phyloP scores from a whole-genome alignment of 192 early-diverging fungal species.

The Rhizophagus clarus region DNA sequence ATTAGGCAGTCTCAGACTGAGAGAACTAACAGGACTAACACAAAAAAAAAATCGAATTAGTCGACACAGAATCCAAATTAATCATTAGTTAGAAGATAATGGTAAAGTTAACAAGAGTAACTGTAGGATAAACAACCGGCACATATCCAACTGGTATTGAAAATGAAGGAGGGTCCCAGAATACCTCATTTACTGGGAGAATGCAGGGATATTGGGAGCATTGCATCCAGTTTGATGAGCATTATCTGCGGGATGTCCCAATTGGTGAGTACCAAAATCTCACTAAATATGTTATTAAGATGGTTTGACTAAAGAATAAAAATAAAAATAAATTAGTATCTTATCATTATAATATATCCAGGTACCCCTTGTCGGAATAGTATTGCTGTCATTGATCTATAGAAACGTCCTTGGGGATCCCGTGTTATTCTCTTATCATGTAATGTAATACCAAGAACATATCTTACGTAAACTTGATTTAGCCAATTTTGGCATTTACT shows the following conservation, averaged over 20 bases:
- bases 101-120: constrained; percentile 23
- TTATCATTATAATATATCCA: no score
- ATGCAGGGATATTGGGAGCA: constrained; percentile 9
- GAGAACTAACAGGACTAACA: no score
- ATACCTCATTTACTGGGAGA: background rate
- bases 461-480: background rate
- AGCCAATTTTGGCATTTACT: no score
- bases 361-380: background rate
- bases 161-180: background rate
- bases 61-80: no score
- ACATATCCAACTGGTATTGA: background rate
- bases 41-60: no score
- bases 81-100: no score
- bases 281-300: background rate
- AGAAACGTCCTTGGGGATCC: no score
- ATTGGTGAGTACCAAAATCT: constrained; percentile 3
- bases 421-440: background rate
- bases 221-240: background rate
- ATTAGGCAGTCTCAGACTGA: no score
- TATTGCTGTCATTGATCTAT: no score
- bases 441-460: constrained; percentile 23
- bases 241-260: background rate
- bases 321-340: no score
- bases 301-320: background rate
- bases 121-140: background rate